These are phyloP conservation scores for Ampelomyces quisqualis DNA, from an alignment of 2,329 filamentous ascomycete genomes.

Conservation along the genomic window DNA sequence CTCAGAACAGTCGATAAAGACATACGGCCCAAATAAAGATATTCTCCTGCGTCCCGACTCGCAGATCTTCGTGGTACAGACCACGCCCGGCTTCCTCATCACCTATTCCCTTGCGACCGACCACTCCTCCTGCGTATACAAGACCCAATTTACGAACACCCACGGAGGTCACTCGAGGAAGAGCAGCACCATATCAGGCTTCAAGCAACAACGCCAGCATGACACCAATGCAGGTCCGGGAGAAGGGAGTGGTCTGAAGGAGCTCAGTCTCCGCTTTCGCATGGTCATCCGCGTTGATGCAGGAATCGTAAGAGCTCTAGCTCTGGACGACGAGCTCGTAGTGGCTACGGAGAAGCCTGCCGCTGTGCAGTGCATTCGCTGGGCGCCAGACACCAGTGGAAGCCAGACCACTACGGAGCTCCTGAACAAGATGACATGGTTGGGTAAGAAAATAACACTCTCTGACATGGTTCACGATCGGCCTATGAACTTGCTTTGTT, in stretches of 20 bases:
- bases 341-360: slow-evolving; percentile 89
- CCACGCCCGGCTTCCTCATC: slow-evolving; percentile 80
- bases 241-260: slow-evolving; percentile 77
- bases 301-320: slow-evolving; percentile 82
- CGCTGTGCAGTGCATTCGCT: slow-evolving; percentile 94
- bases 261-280: slow-evolving; percentile 87
- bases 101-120: slow-evolving; percentile 92
- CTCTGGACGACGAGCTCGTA: slow-evolving; percentile 87
- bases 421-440: slow-evolving; percentile 80
- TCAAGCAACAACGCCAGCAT: slow-evolving; percentile 41
- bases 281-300: slow-evolving; percentile 99
- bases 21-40: slow-evolving; percentile 82
- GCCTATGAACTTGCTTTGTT: slow-evolving; percentile 93
- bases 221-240: slow-evolving; percentile 63
- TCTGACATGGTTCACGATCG: slow-evolving; percentile 89
- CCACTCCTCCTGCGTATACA: slow-evolving; percentile 78
- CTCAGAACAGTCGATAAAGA: slow-evolving; percentile 73
- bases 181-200: slow-evolving; percentile 49
- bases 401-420: slow-evolving; percentile 90
- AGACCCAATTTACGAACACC: slow-evolving; percentile 69
- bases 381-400: slow-evolving; percentile 79
- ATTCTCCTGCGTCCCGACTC: slow-evolving; percentile 88
- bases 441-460: slow-evolving; percentile 74
- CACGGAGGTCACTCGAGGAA: slow-evolving; percentile 47
- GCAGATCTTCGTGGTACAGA: slow-evolving; percentile 88